These are phyloP conservation scores for Zarea fungicola DNA, from an alignment of 2,329 filamentous ascomycete species.

Conservation along the genomic window DNA sequence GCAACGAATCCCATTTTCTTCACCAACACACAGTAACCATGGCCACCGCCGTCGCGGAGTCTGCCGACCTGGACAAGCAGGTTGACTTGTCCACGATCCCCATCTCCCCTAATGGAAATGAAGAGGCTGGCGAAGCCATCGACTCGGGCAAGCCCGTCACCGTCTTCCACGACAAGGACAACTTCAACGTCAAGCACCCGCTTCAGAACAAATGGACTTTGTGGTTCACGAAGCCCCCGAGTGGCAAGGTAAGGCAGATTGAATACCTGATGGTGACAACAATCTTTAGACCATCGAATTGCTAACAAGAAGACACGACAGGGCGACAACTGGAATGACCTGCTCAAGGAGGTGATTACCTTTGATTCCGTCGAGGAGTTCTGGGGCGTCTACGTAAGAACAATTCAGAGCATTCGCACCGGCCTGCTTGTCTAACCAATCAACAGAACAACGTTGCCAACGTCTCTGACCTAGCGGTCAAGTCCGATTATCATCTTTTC, in stretches of 20 bases:
- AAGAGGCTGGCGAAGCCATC: slow-evolving; percentile 43
- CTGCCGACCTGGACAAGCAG: slow-evolving; percentile 43
- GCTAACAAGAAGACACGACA: slow-evolving; percentile 33
- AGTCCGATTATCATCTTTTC: slow-evolving; percentile 99
- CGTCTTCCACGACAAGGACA: slow-evolving; percentile 96
- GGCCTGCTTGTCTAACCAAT: slow-evolving; percentile 13
- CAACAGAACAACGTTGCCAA: slow-evolving; percentile 94
- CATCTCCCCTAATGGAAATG: slow-evolving; percentile 57
- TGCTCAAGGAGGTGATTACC: slow-evolving; percentile 96
- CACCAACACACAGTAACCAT: slow-evolving; percentile 19
- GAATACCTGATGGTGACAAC: slow-evolving; percentile 18
- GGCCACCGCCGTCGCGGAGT: slow-evolving; percentile 30
- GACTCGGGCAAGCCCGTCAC: slow-evolving; percentile 66
- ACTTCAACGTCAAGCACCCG: slow-evolving; percentile 99
- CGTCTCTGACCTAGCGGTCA: slow-evolving; percentile 90
- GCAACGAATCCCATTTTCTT: slow-evolving; percentile 1
- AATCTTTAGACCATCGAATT: background rate
- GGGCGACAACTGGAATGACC: slow-evolving; percentile 98
- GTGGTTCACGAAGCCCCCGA: slow-evolving; percentile 98
- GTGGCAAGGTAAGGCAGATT: slow-evolving; percentile 72
- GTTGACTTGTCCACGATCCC: slow-evolving; percentile 65
- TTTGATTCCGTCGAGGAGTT: slow-evolving; percentile 99
- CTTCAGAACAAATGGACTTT: slow-evolving; percentile 97
- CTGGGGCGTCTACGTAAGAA: slow-evolving; percentile 94
- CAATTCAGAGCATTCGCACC: slow-evolving; percentile 47